Evolutionary conservation across 2,329 filamentous ascomycete genomes (phyloP).

Genomic region (Metarhizium album): DNA sequence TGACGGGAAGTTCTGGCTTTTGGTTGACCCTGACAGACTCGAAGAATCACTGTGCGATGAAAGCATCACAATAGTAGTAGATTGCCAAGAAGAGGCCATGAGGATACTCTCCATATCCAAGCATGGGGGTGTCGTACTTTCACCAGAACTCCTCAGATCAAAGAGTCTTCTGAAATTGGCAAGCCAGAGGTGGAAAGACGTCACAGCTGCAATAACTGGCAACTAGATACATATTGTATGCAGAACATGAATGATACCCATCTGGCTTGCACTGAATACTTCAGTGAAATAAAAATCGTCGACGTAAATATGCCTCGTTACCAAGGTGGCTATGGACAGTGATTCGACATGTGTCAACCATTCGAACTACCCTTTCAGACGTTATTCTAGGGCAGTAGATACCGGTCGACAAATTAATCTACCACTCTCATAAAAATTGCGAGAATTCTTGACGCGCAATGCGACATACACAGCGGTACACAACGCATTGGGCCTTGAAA

Average conservation of each 20-base stretch:
- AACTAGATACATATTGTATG: not conserved
- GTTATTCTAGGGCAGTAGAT: conserved; percentile 78
- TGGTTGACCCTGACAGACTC: conserved; percentile 80
- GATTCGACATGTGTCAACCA: conserved; percentile 54
- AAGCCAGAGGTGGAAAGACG: conserved; percentile 24
- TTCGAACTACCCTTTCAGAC: conserved; percentile 76
- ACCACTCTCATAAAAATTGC: conserved; percentile 42
- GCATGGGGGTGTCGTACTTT: conserved; percentile 64
- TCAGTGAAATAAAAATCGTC: not conserved
- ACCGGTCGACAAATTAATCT: conserved; percentile 61
- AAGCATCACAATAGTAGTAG: conserved; percentile 72
- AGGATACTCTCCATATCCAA: conserved; percentile 69
- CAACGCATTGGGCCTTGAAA: conserved; percentile 20
- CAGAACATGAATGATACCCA: conserved; percentile 16
- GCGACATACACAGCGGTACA: conserved; percentile 30
- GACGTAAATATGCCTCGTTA: not conserved
- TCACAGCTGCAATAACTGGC: conserved; percentile 21
- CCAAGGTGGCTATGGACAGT: not conserved
- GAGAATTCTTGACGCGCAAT: conserved; percentile 33
- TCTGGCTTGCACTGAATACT: not conserved
- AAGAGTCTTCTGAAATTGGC: conserved; percentile 36
- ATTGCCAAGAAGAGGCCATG: conserved; percentile 40
- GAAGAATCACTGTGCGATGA: conserved; percentile 83
- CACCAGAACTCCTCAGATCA: conserved; percentile 54
- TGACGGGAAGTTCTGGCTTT: conserved; percentile 54